These are phyloP conservation scores for Hericium rajendrae DNA, from an alignment of 768 basidiomycete genomes.

Conservation along the genomic window DNA sequence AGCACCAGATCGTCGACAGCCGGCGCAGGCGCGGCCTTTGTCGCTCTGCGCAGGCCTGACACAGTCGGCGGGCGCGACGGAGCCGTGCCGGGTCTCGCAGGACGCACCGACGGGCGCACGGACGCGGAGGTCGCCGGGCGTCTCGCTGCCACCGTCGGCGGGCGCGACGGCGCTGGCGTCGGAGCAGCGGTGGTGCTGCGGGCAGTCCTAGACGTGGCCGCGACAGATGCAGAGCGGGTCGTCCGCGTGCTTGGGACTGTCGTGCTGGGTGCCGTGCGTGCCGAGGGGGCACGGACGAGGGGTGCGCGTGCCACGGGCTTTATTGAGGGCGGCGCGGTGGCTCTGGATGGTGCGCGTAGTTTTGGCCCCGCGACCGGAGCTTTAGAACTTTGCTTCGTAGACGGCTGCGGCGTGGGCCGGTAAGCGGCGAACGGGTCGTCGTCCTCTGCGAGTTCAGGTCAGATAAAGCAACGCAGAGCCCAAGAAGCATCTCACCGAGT, in stretches of 20 bases:
- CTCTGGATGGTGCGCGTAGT: too few species aligned
- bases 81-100: neutral
- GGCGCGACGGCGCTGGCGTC: neutral
- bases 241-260: too few species aligned
- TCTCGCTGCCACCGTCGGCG: neutral
- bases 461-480: neutral
- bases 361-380: neutral
- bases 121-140: neutral
- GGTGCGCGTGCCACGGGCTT: too few species aligned
- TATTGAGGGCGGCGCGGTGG: too few species aligned
- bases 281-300: too few species aligned
- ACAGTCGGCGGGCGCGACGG: neutral
- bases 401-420: neutral
- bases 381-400: neutral
- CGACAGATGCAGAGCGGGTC: too few species aligned
- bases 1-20: neutral
- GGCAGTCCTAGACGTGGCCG: neutral
- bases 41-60: too few species aligned
- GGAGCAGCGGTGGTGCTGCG: neutral
- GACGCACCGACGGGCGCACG: neutral
- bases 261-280: too few species aligned
- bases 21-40: neutral
- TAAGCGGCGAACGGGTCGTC: neutral
- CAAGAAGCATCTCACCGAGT: constrained; percentile 4
- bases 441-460: neutral